Percentiles rank a stretch among this genome's conserved stretches.
Conservation (phyloP, 2,329 filamentous ascomycete genomes). For the Diaporthe vaccinii region DNA sequence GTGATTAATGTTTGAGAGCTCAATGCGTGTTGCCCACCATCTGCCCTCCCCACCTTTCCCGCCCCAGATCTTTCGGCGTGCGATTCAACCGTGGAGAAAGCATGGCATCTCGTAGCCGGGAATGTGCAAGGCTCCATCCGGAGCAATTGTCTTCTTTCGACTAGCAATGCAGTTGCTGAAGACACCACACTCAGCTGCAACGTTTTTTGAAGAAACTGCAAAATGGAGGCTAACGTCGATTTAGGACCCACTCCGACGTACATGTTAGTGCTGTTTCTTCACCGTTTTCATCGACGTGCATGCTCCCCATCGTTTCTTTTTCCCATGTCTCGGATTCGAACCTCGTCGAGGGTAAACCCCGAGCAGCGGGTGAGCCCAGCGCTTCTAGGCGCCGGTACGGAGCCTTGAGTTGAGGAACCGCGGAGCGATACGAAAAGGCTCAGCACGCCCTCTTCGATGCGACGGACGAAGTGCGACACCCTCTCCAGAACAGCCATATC, state of each 20-base stretch:
- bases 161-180: constrained; percentile 28
- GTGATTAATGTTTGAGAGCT: not conserved
- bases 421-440: constrained; percentile 11
- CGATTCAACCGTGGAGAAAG: constrained; percentile 29
- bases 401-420: not conserved
- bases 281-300: constrained; percentile 32
- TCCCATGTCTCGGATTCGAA: constrained; percentile 35
- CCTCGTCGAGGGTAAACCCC: constrained; percentile 27
- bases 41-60: not conserved
- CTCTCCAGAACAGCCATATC: not conserved
- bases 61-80: constrained; percentile 2
- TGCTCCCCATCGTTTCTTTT: constrained; percentile 23
- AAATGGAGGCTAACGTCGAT: constrained; percentile 39
- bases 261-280: constrained; percentile 41
- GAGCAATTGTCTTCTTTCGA: constrained; percentile 7
- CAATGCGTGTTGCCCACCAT: not conserved
- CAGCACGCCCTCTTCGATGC: not conserved
- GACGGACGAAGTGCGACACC: not conserved
- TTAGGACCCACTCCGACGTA: constrained; percentile 33
- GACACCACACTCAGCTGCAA: constrained; percentile 28
- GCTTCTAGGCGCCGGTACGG: constrained; percentile 6
- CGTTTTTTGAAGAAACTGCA: constrained; percentile 18
- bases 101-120: constrained; percentile 30
- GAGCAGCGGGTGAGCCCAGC: constrained; percentile 25
- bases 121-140: constrained; percentile 24